Base-by-base conservation (phyloP, 2,329 filamentous ascomycete species). In the Xylariaceae sp. region DNA sequence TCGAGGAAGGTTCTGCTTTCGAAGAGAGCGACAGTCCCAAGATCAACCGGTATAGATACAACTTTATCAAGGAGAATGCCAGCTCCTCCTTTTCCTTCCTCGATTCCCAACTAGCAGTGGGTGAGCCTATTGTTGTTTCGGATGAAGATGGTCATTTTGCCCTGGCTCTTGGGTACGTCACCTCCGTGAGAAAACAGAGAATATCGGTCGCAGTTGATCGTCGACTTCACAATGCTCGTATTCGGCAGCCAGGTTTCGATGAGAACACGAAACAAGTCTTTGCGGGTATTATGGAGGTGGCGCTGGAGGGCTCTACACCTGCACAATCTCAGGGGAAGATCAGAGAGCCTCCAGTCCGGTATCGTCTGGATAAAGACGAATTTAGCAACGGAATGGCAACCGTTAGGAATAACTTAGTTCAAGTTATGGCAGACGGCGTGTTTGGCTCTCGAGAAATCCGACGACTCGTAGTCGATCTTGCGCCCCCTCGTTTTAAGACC, bases 331-430 rank as follows among this genome's bases (percentile, higher is more conserved):
- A 77, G 33, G 72, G 69, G 22, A 76, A 72, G 54, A 72, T 74
- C 53, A 72, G 75, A 47, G 71, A 75, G 45, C 65, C 76, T 4
- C 79, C 79, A 4, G 69, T 86, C 5, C 74, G 81, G 39, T 98
- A 95, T 59, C 85, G 93, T 20, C 73, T 98, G 4, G 93, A 98
- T 67, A 96, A 96, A 64, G 93, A 98, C 59, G 93, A 98, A 62
- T 98, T 98, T 67, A 95, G 89, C 67, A 97, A 95, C 59, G 93
- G 93, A 46, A 95, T 98, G 88, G 90, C 93, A 3, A 86, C 86
- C 22, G 88, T 95, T 37, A 83, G 93, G 42, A 96, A 95, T 67
- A 98, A 97, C 56, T 77, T 98, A 1, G 81, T 97, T 23, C 88
- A 91, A 55, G 80, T 95, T 58, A 97, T 98, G 91, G 81, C 88